These are phyloP conservation scores for Blastobotrys capitulatus DNA, from an alignment of 1,139 yeast genomes.

Conservation along the genomic window DNA sequence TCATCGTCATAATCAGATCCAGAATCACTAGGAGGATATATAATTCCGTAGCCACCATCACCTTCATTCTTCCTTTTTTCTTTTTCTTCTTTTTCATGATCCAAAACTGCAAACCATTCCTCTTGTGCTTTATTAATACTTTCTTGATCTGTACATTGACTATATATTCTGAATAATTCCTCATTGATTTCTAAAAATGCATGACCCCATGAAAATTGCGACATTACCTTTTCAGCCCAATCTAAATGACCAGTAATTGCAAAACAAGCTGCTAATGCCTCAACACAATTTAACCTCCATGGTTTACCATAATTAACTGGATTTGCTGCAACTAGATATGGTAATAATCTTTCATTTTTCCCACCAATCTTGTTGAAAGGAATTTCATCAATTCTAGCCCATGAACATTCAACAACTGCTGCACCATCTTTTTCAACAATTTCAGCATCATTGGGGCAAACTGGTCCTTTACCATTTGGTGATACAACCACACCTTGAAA, in stretches of 20 bases:
- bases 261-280: slow-evolving; percentile 94
- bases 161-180: slow-evolving; percentile 70
- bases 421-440: slow-evolving; percentile 79
- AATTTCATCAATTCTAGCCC: slow-evolving; percentile 96
- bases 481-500: slow-evolving; percentile 87
- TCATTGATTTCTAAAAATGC: slow-evolving; percentile 77
- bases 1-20: slow-evolving; percentile 22
- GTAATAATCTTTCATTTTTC: slow-evolving; percentile 75
- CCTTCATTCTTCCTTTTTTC: slow-evolving; percentile 41
- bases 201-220: slow-evolving; percentile 89
- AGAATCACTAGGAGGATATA: slow-evolving; percentile 47
- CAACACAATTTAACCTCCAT: slow-evolving; percentile 94
- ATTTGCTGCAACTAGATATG: slow-evolving; percentile 92
- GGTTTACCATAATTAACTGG: slow-evolving; percentile 97
- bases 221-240: slow-evolving; percentile 75
- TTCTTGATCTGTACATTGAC: slow-evolving; percentile 72
- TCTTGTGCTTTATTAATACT: slow-evolving; percentile 71
- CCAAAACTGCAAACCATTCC: slow-evolving; percentile 64
- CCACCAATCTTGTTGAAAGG: slow-evolving; percentile 94
- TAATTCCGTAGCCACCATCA: slow-evolving; percentile 43
- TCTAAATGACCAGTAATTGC: slow-evolving; percentile 90
- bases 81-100: slow-evolving; percentile 62
- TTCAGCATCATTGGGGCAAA: slow-evolving; percentile 80
- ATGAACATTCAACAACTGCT: slow-evolving; percentile 96
- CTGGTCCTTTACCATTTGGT: slow-evolving; percentile 87